Evolutionary conservation across 306 rosid genomes (phyloP).

Genomic region (Oemleria cerasiformis): DNA sequence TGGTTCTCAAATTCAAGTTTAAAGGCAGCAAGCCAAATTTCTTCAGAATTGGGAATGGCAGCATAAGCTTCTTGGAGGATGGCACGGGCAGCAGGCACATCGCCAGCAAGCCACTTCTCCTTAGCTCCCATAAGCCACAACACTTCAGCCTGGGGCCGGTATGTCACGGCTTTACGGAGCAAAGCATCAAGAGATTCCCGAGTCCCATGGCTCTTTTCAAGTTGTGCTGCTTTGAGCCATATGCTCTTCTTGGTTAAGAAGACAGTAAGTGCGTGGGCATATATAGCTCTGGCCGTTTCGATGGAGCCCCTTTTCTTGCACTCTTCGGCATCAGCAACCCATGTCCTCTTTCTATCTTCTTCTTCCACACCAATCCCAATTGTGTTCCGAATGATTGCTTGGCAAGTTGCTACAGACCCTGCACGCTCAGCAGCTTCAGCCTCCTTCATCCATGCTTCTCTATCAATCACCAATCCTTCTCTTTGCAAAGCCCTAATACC

Average conservation of each 20-base stretch:
- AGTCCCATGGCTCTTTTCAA: constrained; percentile 7
- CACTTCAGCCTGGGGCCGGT: constrained; percentile 71
- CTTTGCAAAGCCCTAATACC: constrained; percentile 80
- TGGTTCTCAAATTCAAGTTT: constrained; percentile 86
- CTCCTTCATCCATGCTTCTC: constrained; percentile 94
- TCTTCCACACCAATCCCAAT: constrained; percentile 83
- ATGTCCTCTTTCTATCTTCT: constrained; percentile 86
- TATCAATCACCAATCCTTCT: constrained; percentile 63
- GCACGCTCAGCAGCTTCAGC: constrained; percentile 91
- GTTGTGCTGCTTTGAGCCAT: not conserved
- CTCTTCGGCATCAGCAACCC: constrained; percentile 83
- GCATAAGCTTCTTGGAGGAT: constrained; percentile 88
- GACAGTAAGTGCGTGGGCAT: constrained; percentile 69
- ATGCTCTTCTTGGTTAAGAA: constrained; percentile 85
- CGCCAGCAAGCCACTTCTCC: constrained; percentile 95
- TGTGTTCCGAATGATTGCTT: constrained; percentile 59
- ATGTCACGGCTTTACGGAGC: constrained; percentile 3
- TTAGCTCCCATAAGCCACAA: constrained; percentile 96
- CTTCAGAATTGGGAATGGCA: constrained; percentile 83
- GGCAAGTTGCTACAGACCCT: constrained; percentile 72
- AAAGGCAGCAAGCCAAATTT: constrained; percentile 87
- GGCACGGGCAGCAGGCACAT: constrained; percentile 78
- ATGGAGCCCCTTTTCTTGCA: no score
- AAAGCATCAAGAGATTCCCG: constrained; percentile 13
- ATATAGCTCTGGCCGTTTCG: not conserved